These are phyloP conservation scores for Paecilomyces dactylethromorphus DNA, from an alignment of 2,329 filamentous ascomycete species.

Conservation along the genomic window DNA sequence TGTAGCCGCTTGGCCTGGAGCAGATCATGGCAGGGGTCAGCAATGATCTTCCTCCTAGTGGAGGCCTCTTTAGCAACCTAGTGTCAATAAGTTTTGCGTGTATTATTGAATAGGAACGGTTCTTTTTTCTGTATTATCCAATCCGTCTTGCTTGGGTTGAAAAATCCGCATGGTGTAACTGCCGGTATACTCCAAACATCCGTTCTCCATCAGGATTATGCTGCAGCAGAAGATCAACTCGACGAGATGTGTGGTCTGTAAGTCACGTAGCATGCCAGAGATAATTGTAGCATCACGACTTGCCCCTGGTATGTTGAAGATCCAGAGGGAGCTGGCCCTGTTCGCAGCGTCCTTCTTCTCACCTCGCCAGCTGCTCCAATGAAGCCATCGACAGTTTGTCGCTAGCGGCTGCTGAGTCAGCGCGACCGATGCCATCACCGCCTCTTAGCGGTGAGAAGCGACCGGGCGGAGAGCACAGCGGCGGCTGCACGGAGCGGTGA, in stretches of 20 bases:
- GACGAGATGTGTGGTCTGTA: no score
- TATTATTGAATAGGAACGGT: background rate
- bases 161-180: background rate
- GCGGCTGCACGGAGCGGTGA: constrained; percentile 8
- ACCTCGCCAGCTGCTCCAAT: no score
- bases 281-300: no score
- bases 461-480: constrained; percentile 3
- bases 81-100: background rate
- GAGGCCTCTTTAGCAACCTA: background rate
- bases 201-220: background rate
- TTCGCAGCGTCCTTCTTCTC: no score
- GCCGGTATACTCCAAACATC: background rate
- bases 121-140: background rate
- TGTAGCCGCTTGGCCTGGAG: background rate
- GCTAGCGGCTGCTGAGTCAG: background rate
- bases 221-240: no score
- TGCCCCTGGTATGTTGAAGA: no score
- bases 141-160: background rate
- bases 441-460: constrained; percentile 5
- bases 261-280: no score
- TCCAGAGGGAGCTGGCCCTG: no score
- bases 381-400: background rate
- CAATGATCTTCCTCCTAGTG: background rate
- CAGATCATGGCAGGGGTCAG: background rate
- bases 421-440: constrained; percentile 2